These are phyloP conservation scores for Sarcomyxa edulis DNA, from an alignment of 768 basidiomycete genomes.

Conservation along the genomic window DNA sequence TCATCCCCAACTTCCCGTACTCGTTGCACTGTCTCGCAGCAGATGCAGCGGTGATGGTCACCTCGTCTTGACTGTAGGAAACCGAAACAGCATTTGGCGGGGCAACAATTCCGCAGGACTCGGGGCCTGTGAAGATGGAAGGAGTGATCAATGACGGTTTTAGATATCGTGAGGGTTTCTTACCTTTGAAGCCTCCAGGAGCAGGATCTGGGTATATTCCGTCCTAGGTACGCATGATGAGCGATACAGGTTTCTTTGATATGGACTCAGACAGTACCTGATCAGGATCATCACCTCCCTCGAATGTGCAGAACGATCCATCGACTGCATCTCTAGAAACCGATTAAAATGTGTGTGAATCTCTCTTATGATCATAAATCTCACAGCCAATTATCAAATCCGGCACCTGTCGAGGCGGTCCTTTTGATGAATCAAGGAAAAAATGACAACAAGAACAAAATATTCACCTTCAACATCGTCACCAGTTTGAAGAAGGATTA, in stretches of 20 bases:
- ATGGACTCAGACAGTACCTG: too few species aligned
- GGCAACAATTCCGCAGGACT: constrained; percentile 28
- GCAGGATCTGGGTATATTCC: constrained; percentile 18
- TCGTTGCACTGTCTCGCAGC: constrained; percentile 40
- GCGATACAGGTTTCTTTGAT: too few species aligned
- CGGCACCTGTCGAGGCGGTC: constrained; percentile 5
- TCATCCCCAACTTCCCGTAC: constrained; percentile 43
- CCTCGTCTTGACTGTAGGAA: constrained; percentile 34
- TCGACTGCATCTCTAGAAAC: constrained; percentile 32
- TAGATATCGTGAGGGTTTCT: too few species aligned
- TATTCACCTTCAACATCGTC: constrained; percentile 9
- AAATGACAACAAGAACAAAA: constrained; percentile 13
- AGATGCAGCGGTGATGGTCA: constrained; percentile 26
- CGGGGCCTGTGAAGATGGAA: too few species aligned
- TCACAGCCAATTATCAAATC: constrained; percentile 32
- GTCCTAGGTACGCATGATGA: too few species aligned
- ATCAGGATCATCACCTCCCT: constrained; percentile 27
- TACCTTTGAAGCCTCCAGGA: constrained; percentile 24
- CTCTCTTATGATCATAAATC: too few species aligned
- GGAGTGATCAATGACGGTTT: too few species aligned
- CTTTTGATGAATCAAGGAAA: not conserved
- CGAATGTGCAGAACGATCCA: constrained; percentile 26
- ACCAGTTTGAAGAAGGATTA: constrained; percentile 27
- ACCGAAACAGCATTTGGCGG: constrained; percentile 38
- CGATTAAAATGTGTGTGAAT: too few species aligned